Evolutionary conservation across 2,329 filamentous ascomycete genomes (phyloP).

Genomic region (Alternaria brassicae): DNA sequence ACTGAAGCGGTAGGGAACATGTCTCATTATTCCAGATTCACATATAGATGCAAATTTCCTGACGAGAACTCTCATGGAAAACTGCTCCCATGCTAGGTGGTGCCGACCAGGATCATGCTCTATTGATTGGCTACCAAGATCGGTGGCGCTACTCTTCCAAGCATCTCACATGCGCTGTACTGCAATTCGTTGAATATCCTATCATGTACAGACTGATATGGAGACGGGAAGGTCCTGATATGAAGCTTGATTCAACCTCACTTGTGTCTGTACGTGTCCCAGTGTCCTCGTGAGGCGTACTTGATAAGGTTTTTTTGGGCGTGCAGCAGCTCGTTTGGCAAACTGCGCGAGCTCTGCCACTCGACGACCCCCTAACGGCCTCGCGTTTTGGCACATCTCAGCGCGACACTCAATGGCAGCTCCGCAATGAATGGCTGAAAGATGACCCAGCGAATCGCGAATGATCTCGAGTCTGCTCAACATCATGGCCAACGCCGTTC

Average conservation of each 20-base stretch:
- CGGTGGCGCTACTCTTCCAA: slow-evolving; percentile 27
- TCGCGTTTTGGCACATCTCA: slow-evolving; percentile 35
- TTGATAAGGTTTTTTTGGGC: background rate
- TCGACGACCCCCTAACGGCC: slow-evolving; percentile 39
- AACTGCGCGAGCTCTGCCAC: slow-evolving; percentile 30
- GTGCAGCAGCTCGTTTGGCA: slow-evolving; percentile 27
- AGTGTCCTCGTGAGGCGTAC: slow-evolving; percentile 5
- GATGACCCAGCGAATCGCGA: slow-evolving; percentile 38
- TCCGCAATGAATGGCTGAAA: slow-evolving; percentile 30
- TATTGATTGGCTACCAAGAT: slow-evolving; percentile 25
- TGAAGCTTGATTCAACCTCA: slow-evolving; percentile 28
- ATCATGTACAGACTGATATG: slow-evolving; percentile 12
- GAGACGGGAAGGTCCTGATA: slow-evolving; percentile 14
- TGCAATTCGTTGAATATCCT: slow-evolving; percentile 25
- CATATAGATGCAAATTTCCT: background rate
- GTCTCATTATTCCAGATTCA: background rate
- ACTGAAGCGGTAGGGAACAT: background rate
- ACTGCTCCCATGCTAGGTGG: background rate
- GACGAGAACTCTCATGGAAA: background rate
- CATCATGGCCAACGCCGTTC: slow-evolving; percentile 37
- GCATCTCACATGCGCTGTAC: slow-evolving; percentile 23
- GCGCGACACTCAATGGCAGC: slow-evolving; percentile 44
- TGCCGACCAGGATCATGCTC: background rate
- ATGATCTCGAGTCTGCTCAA: slow-evolving; percentile 21
- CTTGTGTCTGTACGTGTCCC: background rate